Evolutionary conservation across 2,329 filamentous ascomycete species (phyloP).

Genomic region (Mycosphaerella sp.): DNA sequence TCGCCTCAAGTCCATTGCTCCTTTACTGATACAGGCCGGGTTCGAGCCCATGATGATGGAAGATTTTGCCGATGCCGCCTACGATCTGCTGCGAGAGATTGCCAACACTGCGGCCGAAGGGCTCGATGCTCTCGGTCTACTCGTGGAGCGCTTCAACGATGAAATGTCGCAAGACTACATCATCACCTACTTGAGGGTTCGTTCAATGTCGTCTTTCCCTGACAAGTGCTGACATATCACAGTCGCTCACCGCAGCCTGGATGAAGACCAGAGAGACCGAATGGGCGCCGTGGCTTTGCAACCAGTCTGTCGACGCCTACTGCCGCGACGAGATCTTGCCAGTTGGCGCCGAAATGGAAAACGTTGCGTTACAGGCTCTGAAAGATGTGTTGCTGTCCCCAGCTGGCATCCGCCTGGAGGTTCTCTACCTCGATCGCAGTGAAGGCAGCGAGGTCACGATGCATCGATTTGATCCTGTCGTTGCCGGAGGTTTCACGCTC

Average conservation of each 20-base stretch:
- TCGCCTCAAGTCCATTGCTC: conserved; percentile 65
- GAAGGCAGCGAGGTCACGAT: conserved; percentile 68
- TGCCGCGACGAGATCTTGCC: conserved; percentile 66
- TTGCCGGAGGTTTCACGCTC: conserved; percentile 39
- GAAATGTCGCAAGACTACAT: conserved; percentile 61
- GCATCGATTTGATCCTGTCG: conserved; percentile 54
- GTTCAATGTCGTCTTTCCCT: neutral
- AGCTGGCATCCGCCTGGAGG: conserved; percentile 72
- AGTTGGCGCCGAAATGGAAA: conserved; percentile 77
- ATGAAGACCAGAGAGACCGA: conserved; percentile 66
- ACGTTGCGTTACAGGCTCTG: conserved; percentile 74
- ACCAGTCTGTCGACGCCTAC: conserved; percentile 59
- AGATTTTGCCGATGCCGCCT: conserved; percentile 74
- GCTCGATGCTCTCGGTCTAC: conserved; percentile 41
- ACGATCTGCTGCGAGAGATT: conserved; percentile 57
- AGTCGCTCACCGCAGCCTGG: conserved; percentile 78
- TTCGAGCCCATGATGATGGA: conserved; percentile 66
- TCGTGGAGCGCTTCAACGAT: conserved; percentile 63
- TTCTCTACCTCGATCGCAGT: conserved; percentile 86
- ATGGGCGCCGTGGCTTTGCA: conserved; percentile 67
- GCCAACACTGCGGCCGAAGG: conserved; percentile 50
- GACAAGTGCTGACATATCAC: conserved; percentile 21
- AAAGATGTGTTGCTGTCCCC: conserved; percentile 74
- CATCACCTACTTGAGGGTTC: conserved; percentile 72
- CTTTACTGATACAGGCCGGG: conserved; percentile 63